A percentile compares a stretch with the other conserved stretches of the same genome.
Conservation (phyloP, 1,284 basidiomycete genomes). For the Caloboletus firmus region DNA sequence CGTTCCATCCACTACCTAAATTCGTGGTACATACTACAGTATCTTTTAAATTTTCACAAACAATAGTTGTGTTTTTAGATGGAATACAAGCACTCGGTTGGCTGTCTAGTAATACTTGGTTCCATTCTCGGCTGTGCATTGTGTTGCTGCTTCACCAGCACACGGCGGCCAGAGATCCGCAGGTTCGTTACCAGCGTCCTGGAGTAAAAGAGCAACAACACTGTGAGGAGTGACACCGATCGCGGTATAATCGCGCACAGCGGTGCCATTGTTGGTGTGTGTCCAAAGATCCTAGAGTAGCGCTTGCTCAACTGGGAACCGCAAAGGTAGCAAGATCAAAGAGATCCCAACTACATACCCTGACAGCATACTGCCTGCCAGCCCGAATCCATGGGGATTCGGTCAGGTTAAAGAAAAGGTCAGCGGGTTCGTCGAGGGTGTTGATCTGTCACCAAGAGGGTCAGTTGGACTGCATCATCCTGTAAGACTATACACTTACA, state of each 20-base stretch:
- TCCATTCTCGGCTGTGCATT: conserved; percentile 34
- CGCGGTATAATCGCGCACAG: conserved; percentile 61
- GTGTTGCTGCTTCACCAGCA: conserved; percentile 25
- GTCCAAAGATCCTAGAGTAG: conserved; percentile 60
- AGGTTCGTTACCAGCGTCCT: conserved; percentile 67
- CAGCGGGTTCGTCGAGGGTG: conserved; percentile 49
- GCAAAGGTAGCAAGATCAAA: background rate
- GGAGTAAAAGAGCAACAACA: conserved; percentile 61
- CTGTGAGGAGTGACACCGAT: conserved; percentile 58
- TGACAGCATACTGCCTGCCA: conserved; percentile 59
- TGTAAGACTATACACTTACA: conserved; percentile 32
- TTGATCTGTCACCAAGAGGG: conserved; percentile 41
- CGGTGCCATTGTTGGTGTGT: conserved; percentile 66
- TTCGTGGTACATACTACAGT: background rate
- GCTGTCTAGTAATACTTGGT: conserved; percentile 25
- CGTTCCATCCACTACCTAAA: background rate
- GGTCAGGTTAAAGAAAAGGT: conserved; percentile 61
- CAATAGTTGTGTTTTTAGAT: background rate
- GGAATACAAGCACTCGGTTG: background rate
- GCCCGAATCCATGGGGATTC: conserved; percentile 71
- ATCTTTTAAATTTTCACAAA: background rate
- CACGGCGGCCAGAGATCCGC: conserved; percentile 48
- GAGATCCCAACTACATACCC: conserved; percentile 37
- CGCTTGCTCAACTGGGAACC: background rate
- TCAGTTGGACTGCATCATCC: background rate